phyloP scores from a whole-genome alignment of 257 asterid species.

The Plantago major region DNA sequence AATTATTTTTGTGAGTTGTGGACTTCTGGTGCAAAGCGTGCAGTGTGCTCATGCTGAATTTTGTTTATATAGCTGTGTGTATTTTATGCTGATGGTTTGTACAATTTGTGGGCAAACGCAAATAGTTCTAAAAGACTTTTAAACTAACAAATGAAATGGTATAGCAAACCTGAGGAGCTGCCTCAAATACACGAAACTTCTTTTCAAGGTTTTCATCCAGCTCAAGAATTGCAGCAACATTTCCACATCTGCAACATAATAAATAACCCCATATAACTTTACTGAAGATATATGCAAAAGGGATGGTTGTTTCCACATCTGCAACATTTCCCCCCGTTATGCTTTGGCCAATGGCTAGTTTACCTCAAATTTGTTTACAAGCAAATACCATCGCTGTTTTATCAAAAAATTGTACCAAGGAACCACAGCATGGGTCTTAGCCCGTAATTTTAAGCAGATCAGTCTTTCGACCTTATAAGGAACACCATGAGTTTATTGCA shows the following conservation, averaged over 20 bases:
- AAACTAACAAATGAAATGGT: not conserved
- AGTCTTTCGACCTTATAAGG: no score
- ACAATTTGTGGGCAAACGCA: no score
- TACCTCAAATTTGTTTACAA: not conserved
- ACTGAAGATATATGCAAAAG: conserved; percentile 3
- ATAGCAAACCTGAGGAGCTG: conserved; percentile 81
- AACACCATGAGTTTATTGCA: not conserved
- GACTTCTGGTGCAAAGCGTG: no score
- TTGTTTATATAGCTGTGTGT: no score
- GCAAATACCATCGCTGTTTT: not conserved
- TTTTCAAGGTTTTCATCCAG: conserved; percentile 76
- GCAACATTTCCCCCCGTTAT: no score
- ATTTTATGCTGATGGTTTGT: no score
- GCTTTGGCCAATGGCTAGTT: no score
- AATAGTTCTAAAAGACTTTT: no score
- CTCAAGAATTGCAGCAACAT: conserved; percentile 95
- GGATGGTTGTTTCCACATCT: no score
- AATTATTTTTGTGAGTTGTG: no score
- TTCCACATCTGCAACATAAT: conserved; percentile 71
- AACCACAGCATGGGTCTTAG: not conserved
- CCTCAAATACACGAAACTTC: conserved; percentile 80
- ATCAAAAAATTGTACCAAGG: not conserved
- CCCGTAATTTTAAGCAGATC: no score
- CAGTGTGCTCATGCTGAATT: no score
- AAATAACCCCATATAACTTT: not conserved